Base-by-base conservation (phyloP, 129 eudicot species). In the sunflower (Helianthus annuus) region DNA sequence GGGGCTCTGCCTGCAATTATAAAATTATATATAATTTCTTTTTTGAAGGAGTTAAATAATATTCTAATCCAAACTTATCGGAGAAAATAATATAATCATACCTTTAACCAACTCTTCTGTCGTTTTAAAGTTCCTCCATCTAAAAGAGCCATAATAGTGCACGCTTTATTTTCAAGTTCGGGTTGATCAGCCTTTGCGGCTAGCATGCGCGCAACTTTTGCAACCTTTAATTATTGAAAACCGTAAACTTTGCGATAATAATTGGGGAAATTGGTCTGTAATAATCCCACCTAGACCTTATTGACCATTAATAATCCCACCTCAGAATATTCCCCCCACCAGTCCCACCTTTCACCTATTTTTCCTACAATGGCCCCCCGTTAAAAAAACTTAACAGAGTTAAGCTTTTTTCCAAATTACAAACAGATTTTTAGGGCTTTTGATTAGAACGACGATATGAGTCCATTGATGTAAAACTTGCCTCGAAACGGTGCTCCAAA, bases 121-220 rank as follows among this genome's bases (percentile, higher is more conserved):
- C 98, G 88, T 79, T 70, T 88, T 86, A 94, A 81, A 58, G 87
- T 87, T 81, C 98, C 98, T 66, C 98, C 98, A 69, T 94, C 98
- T 64, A 94, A 66, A 74, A 94, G 98, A 63, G 98, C 96, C 98
- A 94, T 94, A 61, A 90, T 79, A 32, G 86, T 79, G 79, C 92
- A 85, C 1, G 98, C 22, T 71, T 89, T 89, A 70, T 83, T 86
- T 39, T 83, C 86, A 14, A 61, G 19, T 58, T 66, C 86, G 62
- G 68, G 68, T 67, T 86, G 83, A 42, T 68, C 73, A 63, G 85
- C 55, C 66, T 85, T 87, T 60, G 90, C 81, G 76, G 96, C 89
- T 82, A 94, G 81, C 70, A 74, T 78, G 45, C 98, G 92, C 11
- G 98, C 98, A 78, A 89, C 97, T 78, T 94, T 90, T 72, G 97